Base-by-base conservation (phyloP, 345 rosid species). In the Aquilaria sinensis region DNA sequence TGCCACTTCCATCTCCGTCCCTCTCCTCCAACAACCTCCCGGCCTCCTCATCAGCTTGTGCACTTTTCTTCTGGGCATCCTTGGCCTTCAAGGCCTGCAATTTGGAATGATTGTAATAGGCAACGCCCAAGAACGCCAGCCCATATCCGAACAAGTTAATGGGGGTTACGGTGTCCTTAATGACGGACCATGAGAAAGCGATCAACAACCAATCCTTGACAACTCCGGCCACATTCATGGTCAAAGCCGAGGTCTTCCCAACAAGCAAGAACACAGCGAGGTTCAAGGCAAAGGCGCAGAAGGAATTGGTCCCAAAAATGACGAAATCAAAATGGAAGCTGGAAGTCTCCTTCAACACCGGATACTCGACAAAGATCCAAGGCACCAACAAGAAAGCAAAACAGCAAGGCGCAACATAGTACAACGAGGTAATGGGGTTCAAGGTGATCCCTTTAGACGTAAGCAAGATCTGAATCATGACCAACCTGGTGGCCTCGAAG, bases 201-300 rank as follows among this genome's bases (percentile, higher is more conserved):
- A 93, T 93, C 84, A 93, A 71, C 13, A 93, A 62, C 98, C 97
- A 92, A 65, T 92, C 98, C 75, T 92, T 92, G 2, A 92, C 98
- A 6, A 92, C 97, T 53, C 98, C 98, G 47, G 98, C 98, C 48
- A 93, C 98, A 70, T 93, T 93, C 98, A 93, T 93, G 4, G 98
- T 90, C 73, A 93, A 72, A 11, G 98, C 98, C 0, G 98, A 93
- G 12, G 98, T 93, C 72, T 93, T 93, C 6, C 98, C 98, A 9
- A 93, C 97, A 9, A 93, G 90, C 63, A 93, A 73, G 82, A 93
- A 93, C 70, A 93, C 98, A 4, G 97, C 98, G 0, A 90, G 89
- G 67, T 93, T 93, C 81, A 93, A 64, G 0, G 97, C 98, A 14
- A 93, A 93, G 5, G 98, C 97, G 53, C 98, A 93, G 1, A 90